A percentile compares a stretch with the other conserved stretches of the same genome.
These are phyloP conservation scores for Phytophthora macrochlamydospora DNA, from an alignment of 352 stramenopile genomes.

Conservation along the genomic window DNA sequence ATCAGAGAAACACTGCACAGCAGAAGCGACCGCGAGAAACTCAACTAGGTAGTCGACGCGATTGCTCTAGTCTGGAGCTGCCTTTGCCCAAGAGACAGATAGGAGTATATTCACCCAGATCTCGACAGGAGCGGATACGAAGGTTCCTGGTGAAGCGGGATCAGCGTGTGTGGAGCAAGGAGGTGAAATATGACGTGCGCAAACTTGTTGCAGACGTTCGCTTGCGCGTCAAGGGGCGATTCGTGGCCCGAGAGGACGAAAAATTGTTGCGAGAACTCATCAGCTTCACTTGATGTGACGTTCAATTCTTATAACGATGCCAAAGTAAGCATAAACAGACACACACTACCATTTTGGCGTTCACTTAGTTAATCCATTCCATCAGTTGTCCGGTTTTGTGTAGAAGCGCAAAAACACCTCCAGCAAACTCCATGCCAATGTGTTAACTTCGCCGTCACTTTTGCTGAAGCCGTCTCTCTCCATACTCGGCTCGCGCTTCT, in stretches of 20 bases:
- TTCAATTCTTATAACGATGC: not conserved
- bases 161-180: slow-evolving; percentile 91
- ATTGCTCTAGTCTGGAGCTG: not conserved
- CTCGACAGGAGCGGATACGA: slow-evolving; percentile 89
- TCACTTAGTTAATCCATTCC: too few relatives aligned
- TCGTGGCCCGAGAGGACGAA: slow-evolving; percentile 97
- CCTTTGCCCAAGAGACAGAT: slow-evolving; percentile 61
- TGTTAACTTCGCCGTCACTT: slow-evolving; percentile 38
- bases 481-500: slow-evolving; percentile 16
- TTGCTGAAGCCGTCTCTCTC: slow-evolving; percentile 26
- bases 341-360: too few relatives aligned
- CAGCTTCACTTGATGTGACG: slow-evolving; percentile 54
- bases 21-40: not conserved
- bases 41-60: slow-evolving; percentile 17
- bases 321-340: too few relatives aligned
- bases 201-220: slow-evolving; percentile 98
- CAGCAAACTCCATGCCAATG: slow-evolving; percentile 37
- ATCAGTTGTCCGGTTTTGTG: slow-evolving; percentile 13
- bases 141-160: slow-evolving; percentile 94
- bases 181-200: slow-evolving; percentile 96
- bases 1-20: too few relatives aligned
- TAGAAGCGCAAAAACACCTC: slow-evolving; percentile 37
- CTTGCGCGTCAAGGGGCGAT: slow-evolving; percentile 95
- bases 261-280: slow-evolving; percentile 72
- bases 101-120: slow-evolving; percentile 93